Conservation (phyloP, 192 early-diverging fungal species). For the Entomortierella chlamydospora region DNA sequence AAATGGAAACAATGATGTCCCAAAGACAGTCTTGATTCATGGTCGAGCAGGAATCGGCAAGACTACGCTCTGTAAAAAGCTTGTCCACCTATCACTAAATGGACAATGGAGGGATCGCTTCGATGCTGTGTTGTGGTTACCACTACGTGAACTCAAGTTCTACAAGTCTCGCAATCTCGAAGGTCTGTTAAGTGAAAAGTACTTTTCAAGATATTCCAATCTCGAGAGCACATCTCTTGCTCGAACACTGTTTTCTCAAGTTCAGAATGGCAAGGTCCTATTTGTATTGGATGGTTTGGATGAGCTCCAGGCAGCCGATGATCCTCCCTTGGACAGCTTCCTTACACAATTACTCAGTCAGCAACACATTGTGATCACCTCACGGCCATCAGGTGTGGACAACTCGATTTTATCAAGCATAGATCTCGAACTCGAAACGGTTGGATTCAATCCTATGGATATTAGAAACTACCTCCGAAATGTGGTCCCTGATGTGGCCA, state of each 20-base stretch:
- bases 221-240: not conserved
- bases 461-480: constrained; percentile 3
- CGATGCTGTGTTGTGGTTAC: constrained; percentile 20
- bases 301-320: constrained; percentile 5
- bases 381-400: constrained; percentile 15
- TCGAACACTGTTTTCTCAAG: not conserved
- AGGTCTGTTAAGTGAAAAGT: constrained; percentile 5
- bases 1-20: constrained; percentile 5
- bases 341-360: not conserved
- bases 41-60: constrained; percentile 37
- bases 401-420: not conserved
- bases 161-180: constrained; percentile 3
- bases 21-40: constrained; percentile 23
- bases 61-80: constrained; percentile 28
- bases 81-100: constrained; percentile 12
- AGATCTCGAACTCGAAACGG: constrained; percentile 15
- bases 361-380: constrained; percentile 12
- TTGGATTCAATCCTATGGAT: constrained; percentile 17
- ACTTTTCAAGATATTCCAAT: not conserved
- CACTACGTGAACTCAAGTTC: constrained; percentile 14
- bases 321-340: not conserved
- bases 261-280: constrained; percentile 11
- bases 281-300: constrained; percentile 34
- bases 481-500: not conserved
- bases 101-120: constrained; percentile 18